Base-by-base conservation (phyloP, 768 basidiomycete species). In the Macrocybe gigantea region DNA sequence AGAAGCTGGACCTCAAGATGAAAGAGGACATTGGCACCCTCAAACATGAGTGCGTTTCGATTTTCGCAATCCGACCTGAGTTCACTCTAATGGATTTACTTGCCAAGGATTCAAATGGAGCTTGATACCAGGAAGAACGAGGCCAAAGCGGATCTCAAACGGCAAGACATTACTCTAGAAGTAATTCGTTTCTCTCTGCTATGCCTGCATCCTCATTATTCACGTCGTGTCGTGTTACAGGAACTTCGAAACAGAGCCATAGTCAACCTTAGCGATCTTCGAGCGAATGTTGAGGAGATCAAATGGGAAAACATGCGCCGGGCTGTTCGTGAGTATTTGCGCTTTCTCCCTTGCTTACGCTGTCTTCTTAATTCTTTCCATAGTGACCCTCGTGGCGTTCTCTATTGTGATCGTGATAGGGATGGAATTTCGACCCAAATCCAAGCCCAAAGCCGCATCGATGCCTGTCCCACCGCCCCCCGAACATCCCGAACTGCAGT, bases 41-140 rank as follows among this genome's bases (percentile, higher is more conserved):
- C 56, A 93, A 89, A 65, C 94, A 97, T 59, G 94, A 98, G 93
- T 95, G 55, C 47, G 86, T 79, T 29, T 6, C 12, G 14, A 45
- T 9, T 33, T 49, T 41, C 45, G 6, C 35, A 8, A 5, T 10
- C 8, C 5, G 11, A 15, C 5, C 32, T 10, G 13, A 11, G 13
- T 33, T 33, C 30, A 32, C 12, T 38, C 11, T 11, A 38, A 33
- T 22, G 41, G 38, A 55, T 39, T 49, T 44, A 35, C 11, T 30
- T 10, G 44, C 38, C n/a, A 38, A 96, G 93, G 59, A 90, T 94
- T 44, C 93, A 97, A 65, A 93, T 98, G 83, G 96, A 99, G 48
- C 74, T 97, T 50, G 92, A 95, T 58, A 93, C 83, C 52, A 77
- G 95, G 49, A 97, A 93, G 72, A 91, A 87, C 54, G 96, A 98